Conservation (phyloP, 108 stramenopile genomes). For the Heterococcus sp. region DNA sequence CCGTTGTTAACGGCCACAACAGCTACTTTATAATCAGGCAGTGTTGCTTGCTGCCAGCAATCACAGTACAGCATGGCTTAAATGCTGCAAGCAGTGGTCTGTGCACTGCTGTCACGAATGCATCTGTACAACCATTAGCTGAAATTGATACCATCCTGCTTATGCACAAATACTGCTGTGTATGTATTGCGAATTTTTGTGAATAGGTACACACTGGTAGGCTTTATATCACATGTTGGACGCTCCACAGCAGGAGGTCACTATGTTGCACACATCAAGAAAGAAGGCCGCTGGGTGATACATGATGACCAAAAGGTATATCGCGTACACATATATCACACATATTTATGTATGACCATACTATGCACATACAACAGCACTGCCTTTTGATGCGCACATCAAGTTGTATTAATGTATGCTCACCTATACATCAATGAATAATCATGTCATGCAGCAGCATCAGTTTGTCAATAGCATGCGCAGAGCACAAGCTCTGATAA, state of each 20-base stretch:
- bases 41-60: no score
- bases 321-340: neutral
- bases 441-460: neutral
- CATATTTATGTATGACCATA: neutral
- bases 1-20: no score
- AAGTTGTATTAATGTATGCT: neutral
- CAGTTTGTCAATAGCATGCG: no score
- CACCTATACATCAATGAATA: neutral
- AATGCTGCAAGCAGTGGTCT: no score
- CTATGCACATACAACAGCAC: neutral
- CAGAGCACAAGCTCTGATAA: no score
- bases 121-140: no score
- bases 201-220: conserved; percentile 76
- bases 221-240: conserved; percentile 95
- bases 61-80: no score
- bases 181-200: conserved; percentile 1
- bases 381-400: neutral
- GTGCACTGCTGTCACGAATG: no score
- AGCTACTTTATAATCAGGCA: no score
- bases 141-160: no score
- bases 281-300: conserved; percentile 90
- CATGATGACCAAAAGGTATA: conserved; percentile 97
- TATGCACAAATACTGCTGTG: neutral
- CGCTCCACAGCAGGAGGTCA: conserved; percentile 94
- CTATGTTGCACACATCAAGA: conserved; percentile 93